Conservation (phyloP, 202 grass and related monocot species). For the Sporobolus alterniflorus region DNA sequence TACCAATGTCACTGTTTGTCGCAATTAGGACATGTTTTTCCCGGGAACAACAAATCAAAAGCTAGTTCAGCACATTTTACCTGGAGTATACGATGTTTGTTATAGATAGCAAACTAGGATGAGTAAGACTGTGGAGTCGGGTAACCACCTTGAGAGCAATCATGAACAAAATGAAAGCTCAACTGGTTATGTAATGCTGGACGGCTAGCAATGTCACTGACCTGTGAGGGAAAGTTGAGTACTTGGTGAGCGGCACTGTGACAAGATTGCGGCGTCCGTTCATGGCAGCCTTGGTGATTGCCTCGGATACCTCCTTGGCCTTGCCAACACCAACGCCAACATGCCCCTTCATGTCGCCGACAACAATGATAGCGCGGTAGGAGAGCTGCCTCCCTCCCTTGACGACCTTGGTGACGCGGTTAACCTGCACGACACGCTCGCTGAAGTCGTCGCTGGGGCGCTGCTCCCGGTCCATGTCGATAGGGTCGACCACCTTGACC, state of each 20-base stretch:
- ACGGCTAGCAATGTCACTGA: slow-evolving; percentile 23
- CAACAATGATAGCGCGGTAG: slow-evolving; percentile 72
- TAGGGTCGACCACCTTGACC: slow-evolving; percentile 62
- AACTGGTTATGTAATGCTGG: neutral
- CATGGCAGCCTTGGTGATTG: slow-evolving; percentile 84
- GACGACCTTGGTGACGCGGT: slow-evolving; percentile 88
- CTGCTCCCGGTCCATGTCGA: slow-evolving; percentile 67
- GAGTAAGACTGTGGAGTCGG: neutral
- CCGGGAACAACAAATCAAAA: neutral
- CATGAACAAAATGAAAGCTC: slow-evolving; percentile 1
- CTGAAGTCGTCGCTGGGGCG: slow-evolving; percentile 76
- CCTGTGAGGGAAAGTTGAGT: slow-evolving; percentile 92
- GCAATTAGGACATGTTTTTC: neutral
- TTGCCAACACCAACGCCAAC: slow-evolving; percentile 88
- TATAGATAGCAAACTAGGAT: neutral
- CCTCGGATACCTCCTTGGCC: slow-evolving; percentile 81
- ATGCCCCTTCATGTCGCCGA: slow-evolving; percentile 88
- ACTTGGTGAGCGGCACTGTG: slow-evolving; percentile 87
- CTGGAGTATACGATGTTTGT: neutral
- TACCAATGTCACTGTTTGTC: neutral
- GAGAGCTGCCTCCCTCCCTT: slow-evolving; percentile 91
- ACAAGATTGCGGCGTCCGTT: slow-evolving; percentile 86
- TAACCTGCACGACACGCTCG: slow-evolving; percentile 83
- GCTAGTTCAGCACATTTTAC: neutral
- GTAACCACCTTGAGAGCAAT: slow-evolving; percentile 13